Conservation (phyloP, 176 grass and related monocot species). For the Oryza meyeriana region DNA sequence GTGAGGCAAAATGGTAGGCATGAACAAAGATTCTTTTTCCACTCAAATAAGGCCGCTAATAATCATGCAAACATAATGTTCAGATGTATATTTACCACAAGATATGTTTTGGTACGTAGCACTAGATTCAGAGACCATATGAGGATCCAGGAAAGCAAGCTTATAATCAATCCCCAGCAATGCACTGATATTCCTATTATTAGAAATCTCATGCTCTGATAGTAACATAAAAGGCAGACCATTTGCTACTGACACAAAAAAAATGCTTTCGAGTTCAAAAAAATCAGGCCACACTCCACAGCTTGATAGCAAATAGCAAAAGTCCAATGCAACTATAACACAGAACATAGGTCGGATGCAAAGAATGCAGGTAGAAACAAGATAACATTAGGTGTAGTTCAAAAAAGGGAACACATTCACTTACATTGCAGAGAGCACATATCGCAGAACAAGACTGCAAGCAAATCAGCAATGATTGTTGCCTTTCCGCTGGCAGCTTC, state of each 20-base stretch:
- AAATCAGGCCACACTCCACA: neutral
- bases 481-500: conserved; percentile 70
- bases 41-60: neutral
- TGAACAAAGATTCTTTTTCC: neutral
- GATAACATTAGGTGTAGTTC: neutral
- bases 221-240: neutral
- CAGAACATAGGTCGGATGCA: neutral
- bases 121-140: neutral
- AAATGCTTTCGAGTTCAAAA: neutral
- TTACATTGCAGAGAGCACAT: conserved; percentile 90
- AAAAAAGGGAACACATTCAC: neutral
- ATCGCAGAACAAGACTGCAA: conserved; percentile 83
- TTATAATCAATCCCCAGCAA: neutral
- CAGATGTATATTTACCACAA: neutral
- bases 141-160: neutral
- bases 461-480: conserved; percentile 67
- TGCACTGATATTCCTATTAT: neutral
- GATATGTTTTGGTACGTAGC: neutral
- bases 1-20: conserved; percentile 14
- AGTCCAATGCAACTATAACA: neutral
- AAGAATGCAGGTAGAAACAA: neutral
- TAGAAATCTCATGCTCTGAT: neutral
- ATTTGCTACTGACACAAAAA: neutral
- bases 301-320: conserved; percentile 3
- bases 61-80: neutral